These are phyloP conservation scores for Paracoccidioides lutzii DNA, from an alignment of 2,329 filamentous ascomycete species.

Conservation along the genomic window DNA sequence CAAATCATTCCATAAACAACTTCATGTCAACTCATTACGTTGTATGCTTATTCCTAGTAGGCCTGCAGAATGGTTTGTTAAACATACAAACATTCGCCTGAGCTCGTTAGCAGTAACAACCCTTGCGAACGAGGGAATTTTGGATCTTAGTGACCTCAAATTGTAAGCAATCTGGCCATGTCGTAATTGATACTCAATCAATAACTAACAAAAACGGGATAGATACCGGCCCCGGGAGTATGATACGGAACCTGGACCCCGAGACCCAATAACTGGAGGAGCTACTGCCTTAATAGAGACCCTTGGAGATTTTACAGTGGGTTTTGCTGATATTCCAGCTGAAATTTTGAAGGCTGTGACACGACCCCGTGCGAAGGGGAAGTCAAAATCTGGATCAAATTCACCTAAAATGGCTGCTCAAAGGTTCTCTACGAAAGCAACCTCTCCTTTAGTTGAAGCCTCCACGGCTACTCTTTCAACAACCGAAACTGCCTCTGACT, in stretches of 20 bases:
- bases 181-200: not conserved
- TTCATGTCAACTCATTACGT: constrained; percentile 53
- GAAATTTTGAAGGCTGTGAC: constrained; percentile 37
- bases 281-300: constrained; percentile 70
- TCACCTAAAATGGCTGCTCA: not conserved
- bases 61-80: constrained; percentile 62
- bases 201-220: constrained; percentile 8
- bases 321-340: constrained; percentile 58
- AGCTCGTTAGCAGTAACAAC: constrained; percentile 61
- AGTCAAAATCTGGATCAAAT: constrained; percentile 7
- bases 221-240: constrained; percentile 52
- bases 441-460: not conserved
- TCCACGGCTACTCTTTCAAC: not conserved
- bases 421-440: constrained; percentile 4
- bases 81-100: constrained; percentile 51
- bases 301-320: constrained; percentile 68
- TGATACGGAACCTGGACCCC: constrained; percentile 63
- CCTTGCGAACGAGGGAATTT: constrained; percentile 49
- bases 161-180: constrained; percentile 40
- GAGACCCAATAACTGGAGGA: constrained; percentile 65
- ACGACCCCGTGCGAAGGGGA: constrained; percentile 11
- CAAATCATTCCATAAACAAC: constrained; percentile 56
- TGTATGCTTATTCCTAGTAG: constrained; percentile 57
- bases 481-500: constrained; percentile 4
- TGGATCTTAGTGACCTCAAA: constrained; percentile 60